Conservation (phyloP, 441 rosid species). For the Codiaeum variegatum region DNA sequence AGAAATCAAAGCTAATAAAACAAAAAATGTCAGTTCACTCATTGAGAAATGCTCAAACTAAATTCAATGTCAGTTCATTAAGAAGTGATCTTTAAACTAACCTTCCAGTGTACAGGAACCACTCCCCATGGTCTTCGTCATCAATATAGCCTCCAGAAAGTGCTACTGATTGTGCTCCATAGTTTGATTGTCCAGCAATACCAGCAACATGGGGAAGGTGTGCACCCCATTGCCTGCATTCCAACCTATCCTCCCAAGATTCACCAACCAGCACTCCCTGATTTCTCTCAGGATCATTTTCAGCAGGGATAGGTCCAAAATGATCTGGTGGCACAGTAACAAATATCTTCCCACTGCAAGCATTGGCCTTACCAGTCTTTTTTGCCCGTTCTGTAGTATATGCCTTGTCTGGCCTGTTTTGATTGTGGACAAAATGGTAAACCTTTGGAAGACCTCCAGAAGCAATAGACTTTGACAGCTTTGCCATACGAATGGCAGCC, state of each 20-base stretch:
- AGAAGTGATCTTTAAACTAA: slow-evolving; percentile 20
- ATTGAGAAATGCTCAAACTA: not conserved
- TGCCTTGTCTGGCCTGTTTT: slow-evolving; percentile 72
- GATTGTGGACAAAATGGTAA: slow-evolving; percentile 49
- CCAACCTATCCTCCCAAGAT: slow-evolving; percentile 62
- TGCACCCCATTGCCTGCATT: slow-evolving; percentile 78
- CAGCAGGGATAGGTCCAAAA: slow-evolving; percentile 79
- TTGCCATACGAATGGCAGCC: slow-evolving; percentile 67
- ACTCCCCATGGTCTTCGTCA: slow-evolving; percentile 93
- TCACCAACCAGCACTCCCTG: slow-evolving; percentile 83
- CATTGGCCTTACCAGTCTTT: slow-evolving; percentile 73
- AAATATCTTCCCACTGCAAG: slow-evolving; percentile 68
- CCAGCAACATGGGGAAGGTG: slow-evolving; percentile 79
- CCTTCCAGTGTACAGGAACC: slow-evolving; percentile 95
- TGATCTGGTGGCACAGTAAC: slow-evolving; percentile 69
- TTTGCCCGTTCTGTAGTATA: slow-evolving; percentile 70
- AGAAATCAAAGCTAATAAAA: not conserved
- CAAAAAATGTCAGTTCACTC: not conserved
- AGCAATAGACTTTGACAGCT: slow-evolving; percentile 30
- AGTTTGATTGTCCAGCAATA: slow-evolving; percentile 64
- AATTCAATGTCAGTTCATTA: not conserved
- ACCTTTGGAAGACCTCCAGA: slow-evolving; percentile 28
- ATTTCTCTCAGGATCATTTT: slow-evolving; percentile 67
- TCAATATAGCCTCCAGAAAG: slow-evolving; percentile 83
- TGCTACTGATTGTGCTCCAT: slow-evolving; percentile 81